Percentiles rank a stretch among this genome's conserved stretches.
phyloP scores from a whole-genome alignment of 139 green algal genomes.

The Chlamydomonas sphaeroides region DNA sequence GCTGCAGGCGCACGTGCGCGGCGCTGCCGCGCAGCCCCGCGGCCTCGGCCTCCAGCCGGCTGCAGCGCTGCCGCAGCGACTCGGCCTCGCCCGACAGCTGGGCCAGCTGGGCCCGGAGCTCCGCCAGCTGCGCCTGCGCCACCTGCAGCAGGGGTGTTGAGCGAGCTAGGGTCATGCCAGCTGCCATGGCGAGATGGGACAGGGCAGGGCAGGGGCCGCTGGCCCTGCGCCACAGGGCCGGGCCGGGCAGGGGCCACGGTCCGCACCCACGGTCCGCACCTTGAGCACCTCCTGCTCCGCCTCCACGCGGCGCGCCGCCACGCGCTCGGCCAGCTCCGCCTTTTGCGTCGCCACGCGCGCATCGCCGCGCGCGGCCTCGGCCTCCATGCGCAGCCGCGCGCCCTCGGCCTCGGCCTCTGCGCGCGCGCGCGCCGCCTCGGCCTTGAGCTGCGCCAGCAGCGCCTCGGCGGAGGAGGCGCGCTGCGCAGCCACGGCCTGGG shows the following conservation, averaged over 20 bases:
- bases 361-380: constrained; percentile 17
- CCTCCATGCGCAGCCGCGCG: constrained; percentile 4
- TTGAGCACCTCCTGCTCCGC: constrained; percentile 32
- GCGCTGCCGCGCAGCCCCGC: constrained; percentile 10
- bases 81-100: too few species aligned
- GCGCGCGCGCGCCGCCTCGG: neutral
- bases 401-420: neutral
- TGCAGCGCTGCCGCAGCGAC: constrained; percentile 4
- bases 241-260: too few species aligned
- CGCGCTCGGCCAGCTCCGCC: constrained; percentile 25
- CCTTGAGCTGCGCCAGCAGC: neutral
- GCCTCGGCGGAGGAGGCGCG: constrained; percentile 10
- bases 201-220: too few species aligned
- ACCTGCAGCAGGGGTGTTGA: neutral
- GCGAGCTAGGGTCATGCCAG: too few species aligned
- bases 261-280: neutral
- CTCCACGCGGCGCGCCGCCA: constrained; percentile 25
- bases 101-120: neutral
- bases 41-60: neutral
- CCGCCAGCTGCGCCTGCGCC: constrained; percentile 20
- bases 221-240: too few species aligned
- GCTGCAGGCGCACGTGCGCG: constrained; percentile 20
- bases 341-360: neutral
- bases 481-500: constrained; percentile 12
- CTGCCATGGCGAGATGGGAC: too few species aligned